Evolutionary conservation across 2,329 filamentous ascomycete genomes (phyloP).

Genomic region (Cordyceps javanica): DNA sequence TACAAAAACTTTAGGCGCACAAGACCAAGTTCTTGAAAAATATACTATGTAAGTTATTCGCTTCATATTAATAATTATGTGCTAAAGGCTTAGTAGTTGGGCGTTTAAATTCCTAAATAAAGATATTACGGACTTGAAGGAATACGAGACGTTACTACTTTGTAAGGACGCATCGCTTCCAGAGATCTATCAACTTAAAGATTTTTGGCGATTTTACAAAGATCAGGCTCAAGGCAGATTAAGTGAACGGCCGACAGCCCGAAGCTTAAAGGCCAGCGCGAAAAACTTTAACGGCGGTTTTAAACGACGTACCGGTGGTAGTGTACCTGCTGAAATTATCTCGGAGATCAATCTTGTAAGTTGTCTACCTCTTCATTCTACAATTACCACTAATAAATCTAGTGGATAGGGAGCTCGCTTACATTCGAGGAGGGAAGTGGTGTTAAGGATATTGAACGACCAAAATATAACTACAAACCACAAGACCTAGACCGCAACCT

Average conservation of each 20-base stretch:
- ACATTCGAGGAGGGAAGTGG: background rate
- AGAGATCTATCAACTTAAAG: background rate
- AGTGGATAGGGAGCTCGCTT: background rate
- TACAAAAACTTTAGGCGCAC: background rate
- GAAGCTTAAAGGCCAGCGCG: background rate
- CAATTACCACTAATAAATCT: background rate
- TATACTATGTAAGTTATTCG: background rate
- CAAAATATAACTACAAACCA: slow-evolving; percentile 6
- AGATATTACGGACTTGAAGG: background rate
- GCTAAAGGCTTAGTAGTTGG: background rate
- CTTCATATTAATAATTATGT: background rate
- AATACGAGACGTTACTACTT: background rate
- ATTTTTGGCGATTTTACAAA: slow-evolving; percentile 6
- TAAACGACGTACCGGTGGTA: background rate
- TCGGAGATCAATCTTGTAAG: background rate
- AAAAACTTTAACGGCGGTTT: slow-evolving; percentile 3
- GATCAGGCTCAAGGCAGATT: background rate
- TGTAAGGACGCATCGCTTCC: background rate
- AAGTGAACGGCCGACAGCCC: background rate
- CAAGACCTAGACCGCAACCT: slow-evolving; percentile 1
- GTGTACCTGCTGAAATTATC: background rate
- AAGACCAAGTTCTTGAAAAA: slow-evolving; percentile 1
- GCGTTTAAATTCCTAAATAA: background rate
- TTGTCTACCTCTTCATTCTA: background rate
- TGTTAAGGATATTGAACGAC: background rate